Evolutionary conservation across 2,329 filamentous ascomycete species (phyloP).

Genomic region (Tympanopsis confertula): DNA sequence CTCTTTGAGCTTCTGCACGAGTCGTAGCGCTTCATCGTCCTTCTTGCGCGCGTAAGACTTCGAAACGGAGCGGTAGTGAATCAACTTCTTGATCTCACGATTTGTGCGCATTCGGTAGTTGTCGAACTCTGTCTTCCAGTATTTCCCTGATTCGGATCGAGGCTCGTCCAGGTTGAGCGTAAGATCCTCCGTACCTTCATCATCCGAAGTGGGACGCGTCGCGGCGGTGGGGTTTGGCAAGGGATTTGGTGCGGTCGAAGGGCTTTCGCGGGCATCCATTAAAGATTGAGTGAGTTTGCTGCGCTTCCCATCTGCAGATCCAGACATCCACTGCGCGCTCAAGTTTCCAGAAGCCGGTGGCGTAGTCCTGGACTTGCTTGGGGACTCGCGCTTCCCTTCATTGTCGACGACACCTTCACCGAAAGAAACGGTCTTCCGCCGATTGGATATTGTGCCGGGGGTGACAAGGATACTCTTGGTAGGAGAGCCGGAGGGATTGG

Average conservation of each 20-base stretch:
- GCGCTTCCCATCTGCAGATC: constrained; percentile 17
- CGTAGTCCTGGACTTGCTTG: constrained; percentile 23
- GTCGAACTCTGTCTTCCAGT: constrained; percentile 51
- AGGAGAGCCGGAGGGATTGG: constrained; percentile 28
- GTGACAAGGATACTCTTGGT: constrained; percentile 55
- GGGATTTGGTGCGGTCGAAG: no score
- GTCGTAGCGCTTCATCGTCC: constrained; percentile 38
- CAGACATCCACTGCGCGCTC: constrained; percentile 24
- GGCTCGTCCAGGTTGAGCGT: constrained; percentile 41
- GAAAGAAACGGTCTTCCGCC: constrained; percentile 50
- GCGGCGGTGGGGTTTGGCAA: neutral
- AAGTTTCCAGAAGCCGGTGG: constrained; percentile 25
- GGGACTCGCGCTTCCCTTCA: constrained; percentile 31
- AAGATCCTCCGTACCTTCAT: constrained; percentile 24
- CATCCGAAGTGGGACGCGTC: neutral
- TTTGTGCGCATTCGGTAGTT: constrained; percentile 43
- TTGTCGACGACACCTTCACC: constrained; percentile 43
- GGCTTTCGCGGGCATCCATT: constrained; percentile 22
- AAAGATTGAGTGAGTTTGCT: constrained; percentile 26
- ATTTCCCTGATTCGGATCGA: constrained; percentile 42
- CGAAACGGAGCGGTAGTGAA: constrained; percentile 44
- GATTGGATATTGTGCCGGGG: constrained; percentile 41
- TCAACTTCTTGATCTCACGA: constrained; percentile 45
- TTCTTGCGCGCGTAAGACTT: constrained; percentile 49
- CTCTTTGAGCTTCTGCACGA: constrained; percentile 36